Evolutionary conservation across 2,329 filamentous ascomycete genomes (phyloP).

Genomic region (Basipetospora chlamydospora): DNA sequence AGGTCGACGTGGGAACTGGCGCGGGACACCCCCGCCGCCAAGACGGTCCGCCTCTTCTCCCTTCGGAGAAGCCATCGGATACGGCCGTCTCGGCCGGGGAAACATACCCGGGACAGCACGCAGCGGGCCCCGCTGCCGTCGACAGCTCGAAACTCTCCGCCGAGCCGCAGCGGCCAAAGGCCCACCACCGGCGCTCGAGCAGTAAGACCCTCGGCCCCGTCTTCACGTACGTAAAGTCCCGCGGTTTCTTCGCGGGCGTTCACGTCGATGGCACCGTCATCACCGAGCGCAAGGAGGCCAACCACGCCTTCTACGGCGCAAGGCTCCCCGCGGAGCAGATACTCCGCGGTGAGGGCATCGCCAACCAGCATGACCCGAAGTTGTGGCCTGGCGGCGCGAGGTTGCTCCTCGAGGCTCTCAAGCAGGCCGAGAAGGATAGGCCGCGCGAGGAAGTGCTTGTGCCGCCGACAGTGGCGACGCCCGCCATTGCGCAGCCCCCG

Average conservation of each 20-base stretch:
- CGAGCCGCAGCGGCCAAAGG: not conserved
- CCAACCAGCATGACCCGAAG: constrained; percentile 6
- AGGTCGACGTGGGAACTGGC: constrained; percentile 43
- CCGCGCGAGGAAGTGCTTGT: not conserved
- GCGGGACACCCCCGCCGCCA: too few relatives aligned
- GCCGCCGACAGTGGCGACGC: not conserved
- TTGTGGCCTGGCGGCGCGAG: constrained; percentile 1
- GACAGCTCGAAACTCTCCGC: not conserved
- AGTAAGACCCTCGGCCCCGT: constrained; percentile 21
- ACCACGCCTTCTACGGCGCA: constrained; percentile 73
- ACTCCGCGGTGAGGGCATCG: constrained; percentile 27
- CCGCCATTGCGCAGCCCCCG: too few relatives aligned
- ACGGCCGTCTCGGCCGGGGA: constrained; percentile 24
- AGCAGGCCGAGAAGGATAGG: not conserved
- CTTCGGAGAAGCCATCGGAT: not conserved
- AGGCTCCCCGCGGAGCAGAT: constrained; percentile 30
- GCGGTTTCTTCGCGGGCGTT: constrained; percentile 76
- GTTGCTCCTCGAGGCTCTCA: constrained; percentile 2
- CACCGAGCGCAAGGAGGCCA: constrained; percentile 76
- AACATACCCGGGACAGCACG: not conserved
- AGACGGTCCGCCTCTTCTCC: too few relatives aligned
- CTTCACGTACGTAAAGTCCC: constrained; percentile 69
- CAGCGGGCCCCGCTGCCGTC: not conserved
- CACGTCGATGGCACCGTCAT: constrained; percentile 79
- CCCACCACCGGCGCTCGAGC: constrained; percentile 6